phyloP scores from a whole-genome alignment of 1,139 yeast genomes.

The Suhomyces atakaporum region DNA sequence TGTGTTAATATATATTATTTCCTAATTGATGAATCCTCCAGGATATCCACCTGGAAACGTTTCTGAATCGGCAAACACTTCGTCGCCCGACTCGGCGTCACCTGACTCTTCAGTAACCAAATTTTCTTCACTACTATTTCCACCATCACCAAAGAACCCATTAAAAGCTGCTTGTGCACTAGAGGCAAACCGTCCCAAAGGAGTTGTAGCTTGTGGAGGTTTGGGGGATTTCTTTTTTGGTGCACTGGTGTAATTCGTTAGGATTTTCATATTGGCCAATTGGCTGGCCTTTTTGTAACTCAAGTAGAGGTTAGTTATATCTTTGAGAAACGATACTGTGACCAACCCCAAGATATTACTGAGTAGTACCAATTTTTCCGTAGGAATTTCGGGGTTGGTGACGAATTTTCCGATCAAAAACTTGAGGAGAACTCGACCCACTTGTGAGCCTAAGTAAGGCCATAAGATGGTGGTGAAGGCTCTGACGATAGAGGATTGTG shows the following conservation, averaged over 20 bases:
- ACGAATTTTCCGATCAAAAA: slow-evolving; percentile 12
- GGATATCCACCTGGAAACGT: too few relatives aligned
- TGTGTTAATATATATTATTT: slow-evolving; percentile 12
- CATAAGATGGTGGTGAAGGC: slow-evolving; percentile 39
- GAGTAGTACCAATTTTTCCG: slow-evolving; percentile 43
- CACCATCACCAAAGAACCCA: slow-evolving; percentile 1
- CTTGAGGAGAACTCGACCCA: slow-evolving; percentile 29
- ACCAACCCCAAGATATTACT: slow-evolving; percentile 48
- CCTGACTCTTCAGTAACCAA: too few relatives aligned
- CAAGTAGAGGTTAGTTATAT: slow-evolving; percentile 35
- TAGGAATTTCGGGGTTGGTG: slow-evolving; percentile 23
- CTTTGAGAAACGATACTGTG: slow-evolving; percentile 40
- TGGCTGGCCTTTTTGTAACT: slow-evolving; percentile 29
- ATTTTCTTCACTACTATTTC: too few relatives aligned
- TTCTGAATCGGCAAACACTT: too few relatives aligned
- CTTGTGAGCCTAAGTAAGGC: slow-evolving; percentile 43
- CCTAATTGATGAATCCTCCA: too few relatives aligned
- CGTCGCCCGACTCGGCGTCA: too few relatives aligned
- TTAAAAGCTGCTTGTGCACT: background rate
- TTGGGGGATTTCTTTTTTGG: background rate
- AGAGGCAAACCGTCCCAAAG: background rate
- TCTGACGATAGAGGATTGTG: slow-evolving; percentile 30
- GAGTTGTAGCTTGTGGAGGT: background rate
- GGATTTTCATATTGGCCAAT: slow-evolving; percentile 16
- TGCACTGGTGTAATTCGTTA: slow-evolving; percentile 5